Evolutionary conservation across 305 asterid species (phyloP), one percentile per base, ranked within the genome.

Genomic region (Ajuga reptans): DNA sequence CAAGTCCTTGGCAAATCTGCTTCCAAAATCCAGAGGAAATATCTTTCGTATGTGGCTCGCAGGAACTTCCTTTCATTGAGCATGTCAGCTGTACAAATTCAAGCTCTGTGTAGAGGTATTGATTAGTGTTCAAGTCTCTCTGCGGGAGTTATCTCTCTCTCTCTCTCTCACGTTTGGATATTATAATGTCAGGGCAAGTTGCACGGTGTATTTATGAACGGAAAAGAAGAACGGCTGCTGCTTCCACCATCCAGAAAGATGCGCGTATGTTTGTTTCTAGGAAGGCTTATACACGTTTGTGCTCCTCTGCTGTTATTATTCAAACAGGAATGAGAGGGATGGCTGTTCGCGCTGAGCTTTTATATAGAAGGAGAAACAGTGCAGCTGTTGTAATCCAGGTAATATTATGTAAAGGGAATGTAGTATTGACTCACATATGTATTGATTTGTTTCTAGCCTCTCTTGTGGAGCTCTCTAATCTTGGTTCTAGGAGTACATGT

Each of bases 1-100:
- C 87, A 75, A 81, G 85, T 92, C 79, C 96, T 88, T 61, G 96
- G 95, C 39, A 81, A 15, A 79, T 88, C 95, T 67, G 97, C 97
- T 41, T 3, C 78, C 65, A 64, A 71, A 72, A 83, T 92, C 69
- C 98, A 92, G 82, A 79, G 83, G 66, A 88, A 85, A 81, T 75
- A 71, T 58, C 85, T 86, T 56, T 10, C 97, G 16, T 79, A 79
- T 74, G 72, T 71, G 17, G 83, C 87, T 10, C 88, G 84, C 18
- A 90, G 75, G 63, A 75, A 27, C 5, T 92, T 86, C 82, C 29
- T 83, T 58, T 62, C 64, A 42, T 76, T 81, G 41, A 83, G 86
- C 55, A 72, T 31, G 64, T 76, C 95, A 57, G 87, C 91, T 43
- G 68, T 85, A 66, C 80, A 79, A 68, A 74, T 88, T 65, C 91